phyloP scores from a whole-genome alignment of 495 filamentous ascomycete species.

The Opeltia flavorubescens region DNA sequence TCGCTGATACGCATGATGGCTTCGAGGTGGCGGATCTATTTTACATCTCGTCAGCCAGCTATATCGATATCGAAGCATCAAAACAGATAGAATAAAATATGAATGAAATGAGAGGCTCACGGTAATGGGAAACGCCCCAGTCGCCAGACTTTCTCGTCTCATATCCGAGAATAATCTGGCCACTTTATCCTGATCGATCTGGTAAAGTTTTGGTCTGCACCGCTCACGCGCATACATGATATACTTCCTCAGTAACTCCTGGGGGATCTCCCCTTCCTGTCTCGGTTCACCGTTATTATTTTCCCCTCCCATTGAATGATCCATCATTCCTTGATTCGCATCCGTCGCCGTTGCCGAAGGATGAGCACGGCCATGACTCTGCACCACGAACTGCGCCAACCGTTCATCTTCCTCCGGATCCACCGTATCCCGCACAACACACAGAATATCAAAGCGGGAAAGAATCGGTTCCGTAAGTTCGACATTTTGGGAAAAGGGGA shows the following conservation, averaged over 20 bases:
- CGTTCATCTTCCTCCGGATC: conserved; percentile 92
- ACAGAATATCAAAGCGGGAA: conserved; percentile 97
- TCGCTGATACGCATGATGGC: conserved; percentile 91
- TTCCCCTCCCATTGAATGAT: conserved; percentile 37
- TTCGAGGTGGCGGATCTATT: conserved; percentile 87
- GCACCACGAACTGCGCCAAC: conserved; percentile 87
- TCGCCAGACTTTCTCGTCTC: conserved; percentile 80
- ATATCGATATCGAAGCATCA: background rate
- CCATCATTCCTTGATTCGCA: conserved; percentile 43
- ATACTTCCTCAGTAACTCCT: conserved; percentile 90
- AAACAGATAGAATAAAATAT: background rate
- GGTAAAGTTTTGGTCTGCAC: conserved; percentile 83
- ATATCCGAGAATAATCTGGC: conserved; percentile 92
- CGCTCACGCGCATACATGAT: conserved; percentile 90
- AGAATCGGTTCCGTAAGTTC: conserved; percentile 95
- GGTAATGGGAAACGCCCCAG: conserved; percentile 94
- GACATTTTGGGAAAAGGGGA: conserved; percentile 90
- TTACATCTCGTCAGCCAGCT: conserved; percentile 5
- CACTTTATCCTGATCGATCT: conserved; percentile 97
- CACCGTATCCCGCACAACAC: conserved; percentile 94
- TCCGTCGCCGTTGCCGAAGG: conserved; percentile 45
- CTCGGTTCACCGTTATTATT: conserved; percentile 37
- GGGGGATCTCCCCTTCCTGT: conserved; percentile 70
- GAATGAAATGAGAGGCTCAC: conserved; percentile 40
- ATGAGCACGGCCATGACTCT: conserved; percentile 82